Evolutionary conservation across 352 stramenopile genomes (phyloP).

Genomic region (Phytophthora macrochlamydospora): DNA sequence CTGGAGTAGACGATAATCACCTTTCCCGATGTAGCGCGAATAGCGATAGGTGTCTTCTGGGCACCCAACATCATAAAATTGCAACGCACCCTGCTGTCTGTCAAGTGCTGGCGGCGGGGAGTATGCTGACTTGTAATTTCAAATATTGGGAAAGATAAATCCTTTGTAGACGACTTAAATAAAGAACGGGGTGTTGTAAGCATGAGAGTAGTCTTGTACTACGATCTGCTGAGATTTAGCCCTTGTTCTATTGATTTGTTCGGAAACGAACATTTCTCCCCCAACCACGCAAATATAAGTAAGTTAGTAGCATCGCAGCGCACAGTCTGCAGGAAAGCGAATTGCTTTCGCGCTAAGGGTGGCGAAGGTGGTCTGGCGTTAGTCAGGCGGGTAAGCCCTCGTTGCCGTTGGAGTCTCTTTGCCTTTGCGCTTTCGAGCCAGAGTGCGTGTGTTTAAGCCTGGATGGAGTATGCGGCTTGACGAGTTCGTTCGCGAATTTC

Average conservation of each 20-base stretch:
- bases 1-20: slow-evolving; percentile 84
- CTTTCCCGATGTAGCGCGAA: slow-evolving; percentile 72
- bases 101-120: slow-evolving; percentile 19
- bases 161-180: slow-evolving; percentile 90
- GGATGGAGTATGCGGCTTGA: no score
- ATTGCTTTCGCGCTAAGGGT: not conserved
- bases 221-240: slow-evolving; percentile 88
- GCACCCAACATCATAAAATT: slow-evolving; percentile 45
- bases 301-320: not conserved
- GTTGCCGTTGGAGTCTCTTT: no score
- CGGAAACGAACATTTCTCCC: slow-evolving; percentile 21
- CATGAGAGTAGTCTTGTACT: slow-evolving; percentile 82
- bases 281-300: not conserved
- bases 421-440: no score
- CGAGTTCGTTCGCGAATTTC: no score
- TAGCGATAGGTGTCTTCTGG: slow-evolving; percentile 50
- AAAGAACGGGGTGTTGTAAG: slow-evolving; percentile 78
- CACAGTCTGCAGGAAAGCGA: not conserved
- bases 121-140: slow-evolving; percentile 62
- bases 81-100: slow-evolving; percentile 29
- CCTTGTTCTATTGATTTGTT: slow-evolving; percentile 33
- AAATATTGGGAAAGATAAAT: slow-evolving; percentile 88
- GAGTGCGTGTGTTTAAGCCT: no score
- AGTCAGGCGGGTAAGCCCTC: not conserved
- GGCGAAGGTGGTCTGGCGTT: not conserved